Evolutionary conservation across 1,139 yeast genomes (phyloP), one percentile per base, ranked within the genome.

Genomic region (Nakaseomyces uthaithaninus): DNA sequence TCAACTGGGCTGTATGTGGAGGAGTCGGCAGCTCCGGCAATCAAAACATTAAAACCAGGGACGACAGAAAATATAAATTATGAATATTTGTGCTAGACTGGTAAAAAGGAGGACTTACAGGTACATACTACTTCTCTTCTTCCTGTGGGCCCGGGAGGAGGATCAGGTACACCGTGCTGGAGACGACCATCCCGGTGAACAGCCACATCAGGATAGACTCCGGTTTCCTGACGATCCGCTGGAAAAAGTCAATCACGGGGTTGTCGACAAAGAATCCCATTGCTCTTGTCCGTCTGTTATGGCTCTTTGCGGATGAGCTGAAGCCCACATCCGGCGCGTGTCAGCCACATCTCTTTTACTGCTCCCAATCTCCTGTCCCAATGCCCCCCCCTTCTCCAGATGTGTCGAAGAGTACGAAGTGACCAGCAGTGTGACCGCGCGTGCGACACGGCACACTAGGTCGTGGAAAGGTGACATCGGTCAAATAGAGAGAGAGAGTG

Each of bases 131-230:
- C 16, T 31, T 14, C 9, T 31, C n/a, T 5, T 31, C 25, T 19
- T n/a, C 16, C 20, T 28, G 28, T n/a, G 31, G 34, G 9, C 39
- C 47, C 12, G 47, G 41, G 15, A 39, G 35, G 6, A 47, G 27
- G n/a, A 53, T 40, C 41, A 52, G 35, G 39, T 52, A 54, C 6
- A 52, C 17, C 5, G 59, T 49, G 41, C 60, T 52, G 3, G 51
- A 40, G 3, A 55, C 50, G 14, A 57, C 46, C 10, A 57, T 41
- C 10, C 59, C 60, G 2, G 60, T 56, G 41, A 57, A 57, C n/a
- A 54, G 39, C 61, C 62, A 57, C 61, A 57, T 55, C 27, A 55
- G 36, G 12, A 54, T 39, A 30, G 55, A 49, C 25, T 52, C 45
- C 17, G 62, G 62, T 26, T 43, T 48, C 30, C 55, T 49, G 4